phyloP scores from a whole-genome alignment of 768 basidiomycete species.

The Amanita jacksonii region DNA sequence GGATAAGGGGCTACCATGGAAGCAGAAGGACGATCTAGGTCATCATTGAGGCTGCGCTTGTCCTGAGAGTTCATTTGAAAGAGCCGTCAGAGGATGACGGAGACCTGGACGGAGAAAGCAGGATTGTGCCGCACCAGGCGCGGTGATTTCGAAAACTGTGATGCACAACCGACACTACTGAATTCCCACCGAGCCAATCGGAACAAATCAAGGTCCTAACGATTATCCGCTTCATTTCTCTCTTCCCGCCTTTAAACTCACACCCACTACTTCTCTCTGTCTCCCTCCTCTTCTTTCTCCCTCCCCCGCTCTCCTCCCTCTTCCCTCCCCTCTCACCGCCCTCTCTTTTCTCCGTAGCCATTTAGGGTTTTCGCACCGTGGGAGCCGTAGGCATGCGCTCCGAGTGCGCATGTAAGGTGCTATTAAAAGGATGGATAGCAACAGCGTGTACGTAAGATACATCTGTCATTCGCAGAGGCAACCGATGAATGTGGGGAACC shows the following conservation, averaged over 20 bases:
- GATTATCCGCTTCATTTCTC: not conserved
- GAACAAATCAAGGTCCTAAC: slow-evolving; percentile 35
- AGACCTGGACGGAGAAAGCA: slow-evolving; percentile 40
- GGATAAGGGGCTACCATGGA: slow-evolving; percentile 16
- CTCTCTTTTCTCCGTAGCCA: too few relatives aligned
- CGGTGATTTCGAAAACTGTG: slow-evolving; percentile 55
- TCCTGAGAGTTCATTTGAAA: slow-evolving; percentile 50
- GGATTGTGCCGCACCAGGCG: slow-evolving; percentile 55
- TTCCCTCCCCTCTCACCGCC: too few relatives aligned
- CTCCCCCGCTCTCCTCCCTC: too few relatives aligned
- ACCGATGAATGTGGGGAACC: slow-evolving; percentile 34
- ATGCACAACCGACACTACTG: slow-evolving; percentile 32
- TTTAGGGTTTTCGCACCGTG: slow-evolving; percentile 35
- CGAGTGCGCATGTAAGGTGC: slow-evolving; percentile 34
- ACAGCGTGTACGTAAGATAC: slow-evolving; percentile 39
- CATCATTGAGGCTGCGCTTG: slow-evolving; percentile 37
- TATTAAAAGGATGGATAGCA: slow-evolving; percentile 41
- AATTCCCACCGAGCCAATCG: slow-evolving; percentile 61
- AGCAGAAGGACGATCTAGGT: slow-evolving; percentile 21
- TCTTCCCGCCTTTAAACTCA: not conserved
- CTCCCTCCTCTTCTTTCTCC: too few relatives aligned
- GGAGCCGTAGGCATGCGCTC: slow-evolving; percentile 41
- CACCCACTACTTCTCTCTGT: too few relatives aligned
- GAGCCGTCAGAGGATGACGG: slow-evolving; percentile 32
- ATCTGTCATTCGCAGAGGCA: slow-evolving; percentile 32